Base-by-base conservation (phyloP, 1,139 yeast species). In the Kazachstania sp. region DNA sequence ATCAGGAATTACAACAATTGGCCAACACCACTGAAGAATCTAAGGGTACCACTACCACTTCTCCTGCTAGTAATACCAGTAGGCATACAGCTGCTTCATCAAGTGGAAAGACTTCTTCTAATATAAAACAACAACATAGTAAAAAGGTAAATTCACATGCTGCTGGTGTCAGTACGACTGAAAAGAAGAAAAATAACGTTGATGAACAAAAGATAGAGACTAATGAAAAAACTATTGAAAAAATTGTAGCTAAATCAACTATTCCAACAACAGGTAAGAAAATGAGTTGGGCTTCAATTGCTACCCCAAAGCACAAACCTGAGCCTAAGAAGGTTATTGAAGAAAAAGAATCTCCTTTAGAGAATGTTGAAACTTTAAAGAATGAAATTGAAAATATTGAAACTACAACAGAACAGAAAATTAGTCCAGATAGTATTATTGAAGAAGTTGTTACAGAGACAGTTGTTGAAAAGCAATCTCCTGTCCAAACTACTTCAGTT, bases 181-280 rank as follows among this genome's bases (percentile, higher is more conserved):
- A 58, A 54, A 23, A 23, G 28, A 23, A 23, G 28, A 23, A 23
- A 23, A 57, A 52, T 69, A 51, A 62, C 68, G 49, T 55, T 64
- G 63, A 34, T 37, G 35, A 11, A 36, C 37, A 71, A 67, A 70
- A 80, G 61, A 55, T 73, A 71, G 36, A 72, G 71, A 42, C 77
- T 83, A 54, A 92, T 84, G 51, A 81, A 83, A 45, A 76, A 83
- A 61, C 92, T 92, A 54, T 66, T 74, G 19, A 11, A 35, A 12
- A 30, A n/a, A 30, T 13, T 30, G 34, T 30, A 13, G 34, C 34
- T 30, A 12, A n/a, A 30, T n/a, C 13, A 30, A 13, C 77, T 84
- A 16, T 71, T 80, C 64, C 70, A 23, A 23, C 28, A 7, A 23
- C 28, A 23, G 28, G 28, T 23, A 23, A 23, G 53, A 59, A 54